Base-by-base conservation (phyloP, 169 alveolate species). In the Cryptosporidium muris region DNA sequence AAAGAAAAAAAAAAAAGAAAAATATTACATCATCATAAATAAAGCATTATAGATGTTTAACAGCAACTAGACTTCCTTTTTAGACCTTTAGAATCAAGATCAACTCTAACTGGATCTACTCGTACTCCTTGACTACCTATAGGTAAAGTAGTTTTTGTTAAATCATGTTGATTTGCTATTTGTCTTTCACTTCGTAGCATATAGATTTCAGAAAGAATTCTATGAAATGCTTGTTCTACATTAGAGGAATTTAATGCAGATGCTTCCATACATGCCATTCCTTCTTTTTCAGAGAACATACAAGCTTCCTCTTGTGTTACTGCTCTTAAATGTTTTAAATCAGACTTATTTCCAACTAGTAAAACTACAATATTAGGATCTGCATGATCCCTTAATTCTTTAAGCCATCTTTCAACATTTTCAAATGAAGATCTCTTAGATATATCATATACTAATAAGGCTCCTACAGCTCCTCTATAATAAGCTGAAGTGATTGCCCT, bases 381-480 rank as follows among this genome's bases (percentile, higher is more conserved):
- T 1, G 99, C 99, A 90, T 97, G 96, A 68, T 97, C 98, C 88
- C 97, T 93, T 43, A 98, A 90, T 90, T 98, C 99, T 81, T 95
- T 92, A 62, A 97, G 92, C 99, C 99, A 98, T 81, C 97, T 92
- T 52, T 94, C 94, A 49, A 96, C 97, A 91, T 95, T 95, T 64
- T 95, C 97, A 88, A 97, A 98, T 42, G 99, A 92, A 82, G 90
- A 82, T 90, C 93, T 91, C 90, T 97, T 97, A 34, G 99, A 95
- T 43, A 98, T 97, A 90, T 98, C 99, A 91, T 97, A 98, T 52
- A 97, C 99, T 43, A 98, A 91, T 67, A 98, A 90, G 7, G 99
- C 99, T 14, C 99, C 99, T 25, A 97, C 98, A 5, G 99, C 99
- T 43, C 99, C 99, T 80, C 99, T 91, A 92, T 98, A 98, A 93